phyloP scores from a whole-genome alignment of 164 flowering plant genomes.

The Kalanchoe fedtschenkoi region DNA sequence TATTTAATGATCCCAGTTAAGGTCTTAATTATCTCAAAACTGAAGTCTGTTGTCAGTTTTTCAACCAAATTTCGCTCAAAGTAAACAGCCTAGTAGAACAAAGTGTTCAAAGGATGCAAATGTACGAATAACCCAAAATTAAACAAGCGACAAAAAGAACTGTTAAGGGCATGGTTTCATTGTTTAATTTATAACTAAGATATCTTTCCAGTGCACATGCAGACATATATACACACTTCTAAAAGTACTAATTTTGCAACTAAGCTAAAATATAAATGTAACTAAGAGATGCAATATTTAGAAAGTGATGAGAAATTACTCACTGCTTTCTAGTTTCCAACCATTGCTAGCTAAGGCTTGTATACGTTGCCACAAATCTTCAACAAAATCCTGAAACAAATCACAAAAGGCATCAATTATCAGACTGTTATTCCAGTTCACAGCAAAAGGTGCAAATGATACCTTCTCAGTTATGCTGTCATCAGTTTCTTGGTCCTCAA shows the following conservation, averaged over 20 bases:
- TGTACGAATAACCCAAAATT: neutral
- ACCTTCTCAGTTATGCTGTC: constrained; percentile 47
- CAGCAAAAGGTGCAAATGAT: no score
- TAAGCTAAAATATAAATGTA: neutral
- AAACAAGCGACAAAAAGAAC: neutral
- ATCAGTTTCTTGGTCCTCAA: constrained; percentile 43
- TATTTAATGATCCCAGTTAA: neutral
- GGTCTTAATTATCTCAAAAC: neutral
- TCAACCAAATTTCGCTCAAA: neutral
- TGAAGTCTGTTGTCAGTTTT: neutral
- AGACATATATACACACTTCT: neutral
- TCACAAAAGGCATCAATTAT: neutral
- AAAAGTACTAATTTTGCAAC: neutral
- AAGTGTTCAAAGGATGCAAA: no score
- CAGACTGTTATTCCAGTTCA: no score
- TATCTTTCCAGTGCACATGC: neutral
- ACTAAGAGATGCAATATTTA: neutral
- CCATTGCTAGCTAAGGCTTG: constrained; percentile 58
- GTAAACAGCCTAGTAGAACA: no score
- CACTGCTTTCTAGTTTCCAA: constrained; percentile 96
- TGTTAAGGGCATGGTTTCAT: neutral
- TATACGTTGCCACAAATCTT: constrained; percentile 82
- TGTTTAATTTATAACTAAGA: neutral
- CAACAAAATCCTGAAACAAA: constrained; percentile 69
- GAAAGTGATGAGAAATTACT: neutral